phyloP scores from a whole-genome alignment of 495 filamentous ascomycete species.

The Xylaria grammica region DNA sequence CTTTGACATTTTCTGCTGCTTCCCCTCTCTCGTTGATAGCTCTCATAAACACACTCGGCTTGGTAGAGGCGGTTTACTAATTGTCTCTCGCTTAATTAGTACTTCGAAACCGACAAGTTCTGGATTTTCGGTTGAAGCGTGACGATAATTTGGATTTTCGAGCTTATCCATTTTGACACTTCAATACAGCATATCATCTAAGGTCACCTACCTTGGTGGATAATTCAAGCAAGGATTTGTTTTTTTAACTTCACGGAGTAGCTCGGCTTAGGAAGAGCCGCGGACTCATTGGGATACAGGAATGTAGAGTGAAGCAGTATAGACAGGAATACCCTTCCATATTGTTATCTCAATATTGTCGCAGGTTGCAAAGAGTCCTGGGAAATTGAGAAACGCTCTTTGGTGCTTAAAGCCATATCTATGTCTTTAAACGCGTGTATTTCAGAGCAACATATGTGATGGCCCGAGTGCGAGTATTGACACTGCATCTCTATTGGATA shows the following conservation, averaged over 20 bases:
- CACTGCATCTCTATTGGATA: background rate
- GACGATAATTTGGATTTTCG: background rate
- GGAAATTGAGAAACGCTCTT: background rate
- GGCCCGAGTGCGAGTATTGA: background rate
- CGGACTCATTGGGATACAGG: conserved; percentile 19
- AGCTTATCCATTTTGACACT: conserved; percentile 3
- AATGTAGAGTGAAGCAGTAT: conserved; percentile 20
- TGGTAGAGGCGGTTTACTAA: conserved; percentile 22
- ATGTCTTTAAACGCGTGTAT: background rate
- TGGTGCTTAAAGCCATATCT: background rate
- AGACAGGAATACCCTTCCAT: conserved; percentile 20
- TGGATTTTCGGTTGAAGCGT: conserved; percentile 56
- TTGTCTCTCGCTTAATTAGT: conserved; percentile 35
- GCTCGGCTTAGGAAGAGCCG: background rate
- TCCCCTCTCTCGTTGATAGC: background rate
- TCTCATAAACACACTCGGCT: background rate
- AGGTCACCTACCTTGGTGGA: background rate
- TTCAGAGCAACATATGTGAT: background rate
- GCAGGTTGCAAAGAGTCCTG: background rate
- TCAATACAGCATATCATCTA: background rate
- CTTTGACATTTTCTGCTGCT: conserved; percentile 34
- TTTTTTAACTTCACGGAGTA: background rate
- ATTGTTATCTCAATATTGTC: background rate
- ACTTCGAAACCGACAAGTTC: conserved; percentile 57
- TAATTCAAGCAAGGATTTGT: background rate